Evolutionary conservation across 2,329 filamentous ascomycete genomes (phyloP).

Genomic region (Aspergillaceae sp.): DNA sequence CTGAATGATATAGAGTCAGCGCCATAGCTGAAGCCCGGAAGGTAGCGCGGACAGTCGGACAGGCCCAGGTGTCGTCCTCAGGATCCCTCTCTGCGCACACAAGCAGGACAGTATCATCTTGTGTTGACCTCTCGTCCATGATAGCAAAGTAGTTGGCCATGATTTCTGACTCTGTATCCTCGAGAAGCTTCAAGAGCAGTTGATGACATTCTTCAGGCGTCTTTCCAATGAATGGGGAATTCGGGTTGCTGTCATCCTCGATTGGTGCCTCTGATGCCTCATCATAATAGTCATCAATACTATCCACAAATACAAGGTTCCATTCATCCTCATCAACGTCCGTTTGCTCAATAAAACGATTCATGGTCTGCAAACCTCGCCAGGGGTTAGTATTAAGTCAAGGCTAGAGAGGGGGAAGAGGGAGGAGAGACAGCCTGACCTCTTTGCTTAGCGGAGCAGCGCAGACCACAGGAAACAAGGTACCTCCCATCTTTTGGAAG

Average conservation of each 20-base stretch:
- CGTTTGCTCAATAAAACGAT: slow-evolving; percentile 1
- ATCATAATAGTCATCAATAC: slow-evolving; percentile 1
- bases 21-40: background rate
- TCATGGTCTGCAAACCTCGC: background rate
- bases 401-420: background rate
- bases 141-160: background rate
- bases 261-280: slow-evolving; percentile 1
- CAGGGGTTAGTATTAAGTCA: background rate
- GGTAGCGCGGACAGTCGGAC: slow-evolving; percentile 1
- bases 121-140: slow-evolving; percentile 1
- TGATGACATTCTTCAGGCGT: slow-evolving; percentile 1
- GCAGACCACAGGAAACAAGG: slow-evolving; percentile 1
- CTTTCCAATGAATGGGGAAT: slow-evolving; percentile 1
- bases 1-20: background rate
- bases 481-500: background rate
- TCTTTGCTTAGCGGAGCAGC: background rate
- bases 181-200: slow-evolving; percentile 1
- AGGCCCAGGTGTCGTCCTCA: background rate
- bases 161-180: slow-evolving; percentile 1
- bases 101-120: slow-evolving; percentile 1
- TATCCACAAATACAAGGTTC: slow-evolving; percentile 1
- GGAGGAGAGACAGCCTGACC: background rate
- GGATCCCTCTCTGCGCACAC: slow-evolving; percentile 1
- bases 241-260: background rate
- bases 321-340: background rate